These are phyloP conservation scores for Podospora pseudocomata DNA, from an alignment of 495 filamentous ascomycete genomes.

Conservation along the genomic window DNA sequence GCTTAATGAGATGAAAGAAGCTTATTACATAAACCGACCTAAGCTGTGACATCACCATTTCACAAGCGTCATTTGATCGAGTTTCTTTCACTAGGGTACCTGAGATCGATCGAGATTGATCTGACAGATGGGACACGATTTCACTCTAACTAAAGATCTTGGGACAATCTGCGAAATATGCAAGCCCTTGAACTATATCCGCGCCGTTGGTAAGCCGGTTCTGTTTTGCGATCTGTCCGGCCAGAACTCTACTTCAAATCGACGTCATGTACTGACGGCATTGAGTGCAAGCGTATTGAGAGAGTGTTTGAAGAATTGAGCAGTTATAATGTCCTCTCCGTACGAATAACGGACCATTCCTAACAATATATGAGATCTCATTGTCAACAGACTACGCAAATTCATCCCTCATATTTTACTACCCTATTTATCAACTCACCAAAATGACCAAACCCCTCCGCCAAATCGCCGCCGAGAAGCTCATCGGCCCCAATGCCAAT, in stretches of 20 bases:
- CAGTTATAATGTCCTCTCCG: not conserved
- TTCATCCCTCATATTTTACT: too few relatives aligned
- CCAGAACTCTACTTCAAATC: not conserved
- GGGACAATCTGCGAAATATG: not conserved
- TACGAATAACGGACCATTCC: too few relatives aligned
- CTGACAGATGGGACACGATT: not conserved
- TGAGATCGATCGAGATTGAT: not conserved
- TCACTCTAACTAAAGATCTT: not conserved
- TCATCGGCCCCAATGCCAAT: constrained; percentile 31
- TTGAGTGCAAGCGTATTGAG: not conserved
- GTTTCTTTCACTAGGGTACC: not conserved
- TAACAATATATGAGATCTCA: too few relatives aligned
- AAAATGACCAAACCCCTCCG: constrained; percentile 19
- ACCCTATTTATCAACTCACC: not conserved
- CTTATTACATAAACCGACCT: not conserved
- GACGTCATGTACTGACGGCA: not conserved
- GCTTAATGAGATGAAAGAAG: not conserved
- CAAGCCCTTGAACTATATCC: not conserved
- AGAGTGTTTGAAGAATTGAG: too few relatives aligned
- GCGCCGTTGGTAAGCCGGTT: not conserved
- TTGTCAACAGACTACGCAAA: too few relatives aligned
- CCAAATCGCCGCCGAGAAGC: constrained; percentile 32
- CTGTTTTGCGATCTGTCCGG: not conserved
- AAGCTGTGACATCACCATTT: not conserved
- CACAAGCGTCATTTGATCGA: not conserved